Percentiles rank a stretch among this genome's conserved stretches.
These are phyloP conservation scores for Dendrobium chrysotoxum DNA, from an alignment of 106 monocot genomes.

Conservation along the genomic window DNA sequence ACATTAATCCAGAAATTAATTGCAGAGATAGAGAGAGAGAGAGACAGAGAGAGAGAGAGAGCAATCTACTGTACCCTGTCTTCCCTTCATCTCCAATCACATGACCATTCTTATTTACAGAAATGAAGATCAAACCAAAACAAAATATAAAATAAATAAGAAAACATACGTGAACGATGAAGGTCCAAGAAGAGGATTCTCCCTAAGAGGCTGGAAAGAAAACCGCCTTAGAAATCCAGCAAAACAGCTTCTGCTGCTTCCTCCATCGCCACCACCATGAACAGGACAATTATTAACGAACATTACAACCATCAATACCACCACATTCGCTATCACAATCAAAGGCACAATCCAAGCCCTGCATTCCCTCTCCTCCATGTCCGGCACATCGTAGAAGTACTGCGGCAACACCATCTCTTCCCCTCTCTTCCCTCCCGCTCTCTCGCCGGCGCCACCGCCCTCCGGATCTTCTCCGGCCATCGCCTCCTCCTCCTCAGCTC, in stretches of 20 bases:
- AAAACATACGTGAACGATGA: slow-evolving; percentile 50
- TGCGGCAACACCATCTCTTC: slow-evolving; percentile 4
- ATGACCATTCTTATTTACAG: not conserved
- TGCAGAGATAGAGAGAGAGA: no score
- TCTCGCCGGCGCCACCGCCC: slow-evolving; percentile 3
- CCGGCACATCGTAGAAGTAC: slow-evolving; percentile 17
- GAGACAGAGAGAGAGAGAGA: no score
- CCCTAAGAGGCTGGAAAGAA: slow-evolving; percentile 69
- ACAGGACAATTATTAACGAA: slow-evolving; percentile 56
- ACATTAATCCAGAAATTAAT: no score
- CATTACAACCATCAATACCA: slow-evolving; percentile 52
- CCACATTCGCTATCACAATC: slow-evolving; percentile 44
- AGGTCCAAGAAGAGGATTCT: slow-evolving; percentile 77
- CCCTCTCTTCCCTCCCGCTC: not conserved
- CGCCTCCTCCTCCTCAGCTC: not conserved
- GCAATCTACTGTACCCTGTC: no score
- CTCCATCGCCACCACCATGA: slow-evolving; percentile 14
- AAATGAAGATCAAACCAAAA: not conserved
- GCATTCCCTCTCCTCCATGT: slow-evolving; percentile 32
- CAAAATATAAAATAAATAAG: not conserved
- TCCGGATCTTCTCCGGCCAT: slow-evolving; percentile 14
- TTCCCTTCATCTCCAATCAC: no score
- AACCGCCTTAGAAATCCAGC: slow-evolving; percentile 44
- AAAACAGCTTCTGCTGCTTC: slow-evolving; percentile 53
- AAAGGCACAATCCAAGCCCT: slow-evolving; percentile 55